A percentile compares a stretch with the other conserved stretches of the same genome.
Evolutionary conservation across 352 stramenopile species (phyloP).

Genomic region (Phytophthora sansomeana): DNA sequence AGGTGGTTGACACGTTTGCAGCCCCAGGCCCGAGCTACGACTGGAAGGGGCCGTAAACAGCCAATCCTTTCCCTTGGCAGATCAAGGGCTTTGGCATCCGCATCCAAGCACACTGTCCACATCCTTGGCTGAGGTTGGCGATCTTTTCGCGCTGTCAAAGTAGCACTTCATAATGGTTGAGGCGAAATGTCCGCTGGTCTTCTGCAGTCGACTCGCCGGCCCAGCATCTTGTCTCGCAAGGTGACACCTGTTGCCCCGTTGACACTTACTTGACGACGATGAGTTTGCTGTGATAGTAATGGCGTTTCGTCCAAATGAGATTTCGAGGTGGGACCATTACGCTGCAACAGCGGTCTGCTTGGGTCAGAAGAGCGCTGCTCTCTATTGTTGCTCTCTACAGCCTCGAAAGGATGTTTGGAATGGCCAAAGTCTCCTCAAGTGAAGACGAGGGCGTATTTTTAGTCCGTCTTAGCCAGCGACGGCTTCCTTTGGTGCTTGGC

Average conservation of each 20-base stretch:
- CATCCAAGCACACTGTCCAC: slow-evolving; percentile 8
- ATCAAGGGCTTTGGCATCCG: too few relatives aligned
- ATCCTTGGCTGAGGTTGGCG: slow-evolving; percentile 11
- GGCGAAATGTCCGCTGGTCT: too few relatives aligned
- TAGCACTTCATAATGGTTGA: too few relatives aligned
- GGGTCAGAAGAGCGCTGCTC: slow-evolving; percentile 14
- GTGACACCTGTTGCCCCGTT: slow-evolving; percentile 14
- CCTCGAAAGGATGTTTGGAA: background rate
- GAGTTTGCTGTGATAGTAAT: too few relatives aligned
- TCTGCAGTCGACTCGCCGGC: background rate
- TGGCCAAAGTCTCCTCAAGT: background rate
- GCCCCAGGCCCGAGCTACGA: too few relatives aligned
- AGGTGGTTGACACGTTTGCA: too few relatives aligned
- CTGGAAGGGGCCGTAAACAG: slow-evolving; percentile 22
- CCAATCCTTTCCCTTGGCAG: too few relatives aligned
- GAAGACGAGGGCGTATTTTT: slow-evolving; percentile 33
- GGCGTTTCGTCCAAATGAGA: slow-evolving; percentile 28
- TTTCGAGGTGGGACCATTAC: slow-evolving; percentile 32
- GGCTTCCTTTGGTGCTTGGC: background rate
- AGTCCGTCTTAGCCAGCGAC: slow-evolving; percentile 2
- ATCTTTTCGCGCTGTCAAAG: slow-evolving; percentile 31
- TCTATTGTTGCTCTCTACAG: slow-evolving; percentile 16
- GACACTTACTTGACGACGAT: slow-evolving; percentile 10
- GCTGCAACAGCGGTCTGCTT: background rate
- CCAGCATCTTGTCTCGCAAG: slow-evolving; percentile 7